Evolutionary conservation across 139 green algal genomes (phyloP).

Genomic region (Closterium sp.): DNA sequence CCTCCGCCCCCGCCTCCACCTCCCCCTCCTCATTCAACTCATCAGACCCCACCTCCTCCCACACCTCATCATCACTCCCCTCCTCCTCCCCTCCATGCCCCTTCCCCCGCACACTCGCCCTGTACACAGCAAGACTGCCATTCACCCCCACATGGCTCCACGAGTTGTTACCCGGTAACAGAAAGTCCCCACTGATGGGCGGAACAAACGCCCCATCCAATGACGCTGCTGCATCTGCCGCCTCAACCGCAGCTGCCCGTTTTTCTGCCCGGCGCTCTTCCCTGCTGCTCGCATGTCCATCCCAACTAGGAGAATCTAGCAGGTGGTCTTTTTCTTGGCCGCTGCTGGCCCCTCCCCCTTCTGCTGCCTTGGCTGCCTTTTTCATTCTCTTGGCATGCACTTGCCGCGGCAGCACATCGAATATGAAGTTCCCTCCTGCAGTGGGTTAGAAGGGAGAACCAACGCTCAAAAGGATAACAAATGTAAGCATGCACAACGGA

Average conservation of each 20-base stretch:
- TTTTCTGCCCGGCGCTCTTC: background rate
- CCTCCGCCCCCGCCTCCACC: background rate
- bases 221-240: background rate
- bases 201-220: background rate
- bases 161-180: background rate
- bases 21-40: background rate
- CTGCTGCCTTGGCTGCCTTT: slow-evolving; percentile 21
- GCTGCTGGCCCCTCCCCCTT: background rate
- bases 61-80: slow-evolving; percentile 2
- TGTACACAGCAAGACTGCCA: background rate
- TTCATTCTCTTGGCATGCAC: slow-evolving; percentile 39
- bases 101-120: background rate
- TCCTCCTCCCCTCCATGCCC: background rate
- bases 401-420: slow-evolving; percentile 45
- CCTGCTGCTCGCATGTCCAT: background rate
- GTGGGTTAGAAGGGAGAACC: background rate
- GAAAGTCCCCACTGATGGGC: background rate
- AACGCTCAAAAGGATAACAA: too few relatives aligned
- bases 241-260: background rate
- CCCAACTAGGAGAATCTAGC: background rate
- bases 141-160: background rate
- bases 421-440: slow-evolving; percentile 46
- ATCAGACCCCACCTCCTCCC: slow-evolving; percentile 1
- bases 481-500: too few relatives aligned
- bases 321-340: background rate